Evolutionary conservation across 805 yeast genomes (phyloP), one percentile per base, ranked within the genome.

Genomic region (Wickerhamomyces mucosus): DNA sequence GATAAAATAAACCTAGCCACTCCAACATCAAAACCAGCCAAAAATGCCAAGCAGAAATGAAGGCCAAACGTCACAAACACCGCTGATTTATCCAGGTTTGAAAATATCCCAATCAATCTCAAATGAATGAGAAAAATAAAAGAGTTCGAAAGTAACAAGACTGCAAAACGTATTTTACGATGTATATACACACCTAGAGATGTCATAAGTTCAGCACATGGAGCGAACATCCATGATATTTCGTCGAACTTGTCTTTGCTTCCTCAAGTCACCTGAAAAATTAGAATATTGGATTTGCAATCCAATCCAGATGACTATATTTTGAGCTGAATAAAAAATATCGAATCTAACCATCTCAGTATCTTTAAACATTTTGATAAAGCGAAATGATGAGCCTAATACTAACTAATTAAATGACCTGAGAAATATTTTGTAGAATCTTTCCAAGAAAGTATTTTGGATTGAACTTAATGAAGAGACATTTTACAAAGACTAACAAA

Each of bases 381-480:
- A 75, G 0, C 39, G 43, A 1, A 58, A 72, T 46, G 56, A 64
- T 5, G 50, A 53, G 4, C 55, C 55, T 6, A 77, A 78, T 37
- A 36, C 52, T 28, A 42, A 51, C 8, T 78, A 78, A 43, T 45
- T 78, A 29, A 36, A 44, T 7, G 59, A 54, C 5, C 61, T 75
- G 66, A 61, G 65, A 37, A 26, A 41, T 3, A 38, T 71, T 1
- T 41, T 78, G 19, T 37, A 35, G 5, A 51, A 46, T 15, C n/a
- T 68, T 65, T 38, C 78, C 79, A 4, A 50, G 61, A 27, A 29
- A 49, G 7, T 51, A 57, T 27, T 65, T 78, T 39, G 72, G 74
- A 27, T 52, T 72, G 3, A 58, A 78, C 3, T 78, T 20, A 85
- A 85, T 0, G 73, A 75, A 42, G 85, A 78, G 39, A 81, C 71